Percentiles rank a stretch among this genome's conserved stretches.
These are phyloP conservation scores for Citrus sinensis DNA, from an alignment of 345 rosid genomes.

Conservation along the genomic window DNA sequence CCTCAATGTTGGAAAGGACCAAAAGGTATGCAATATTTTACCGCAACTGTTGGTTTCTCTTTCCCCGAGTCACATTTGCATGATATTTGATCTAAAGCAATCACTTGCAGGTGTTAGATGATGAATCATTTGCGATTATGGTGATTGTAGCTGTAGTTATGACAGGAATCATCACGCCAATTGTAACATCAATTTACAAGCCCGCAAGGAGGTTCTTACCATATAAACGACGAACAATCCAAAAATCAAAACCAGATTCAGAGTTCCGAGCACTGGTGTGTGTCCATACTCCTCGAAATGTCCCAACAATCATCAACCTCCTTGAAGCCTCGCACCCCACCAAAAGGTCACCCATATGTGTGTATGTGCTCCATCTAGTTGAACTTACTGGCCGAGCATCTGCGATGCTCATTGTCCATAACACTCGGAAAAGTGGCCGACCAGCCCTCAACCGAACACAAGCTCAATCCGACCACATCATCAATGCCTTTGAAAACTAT, in stretches of 20 bases:
- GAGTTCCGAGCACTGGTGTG: conserved; percentile 69
- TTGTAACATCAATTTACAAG: conserved; percentile 52
- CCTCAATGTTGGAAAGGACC: conserved; percentile 88
- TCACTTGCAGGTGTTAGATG: conserved; percentile 66
- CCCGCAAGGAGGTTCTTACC: conserved; percentile 63
- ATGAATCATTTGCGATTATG: conserved; percentile 73
- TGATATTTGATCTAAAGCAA: background rate
- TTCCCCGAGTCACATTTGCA: background rate
- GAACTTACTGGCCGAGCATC: conserved; percentile 97
- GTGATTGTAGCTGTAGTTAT: conserved; percentile 67
- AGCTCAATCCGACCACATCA: conserved; percentile 94
- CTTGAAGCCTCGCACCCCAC: conserved; percentile 83
- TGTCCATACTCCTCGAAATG: conserved; percentile 82
- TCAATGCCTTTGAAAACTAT: conserved; percentile 78
- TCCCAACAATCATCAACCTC: conserved; percentile 83
- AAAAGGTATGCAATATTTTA: conserved; percentile 41
- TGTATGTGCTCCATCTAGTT: conserved; percentile 85
- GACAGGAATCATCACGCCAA: conserved; percentile 71
- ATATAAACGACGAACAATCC: conserved; percentile 64
- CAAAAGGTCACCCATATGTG: conserved; percentile 68
- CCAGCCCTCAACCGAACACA: conserved; percentile 81
- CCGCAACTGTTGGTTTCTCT: background rate
- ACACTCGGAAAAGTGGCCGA: conserved; percentile 61
- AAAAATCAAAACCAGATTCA: conserved; percentile 60
- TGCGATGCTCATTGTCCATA: conserved; percentile 90